These are phyloP conservation scores for Leccinum pellstonianum DNA, from an alignment of 768 basidiomycete species.

Conservation along the genomic window DNA sequence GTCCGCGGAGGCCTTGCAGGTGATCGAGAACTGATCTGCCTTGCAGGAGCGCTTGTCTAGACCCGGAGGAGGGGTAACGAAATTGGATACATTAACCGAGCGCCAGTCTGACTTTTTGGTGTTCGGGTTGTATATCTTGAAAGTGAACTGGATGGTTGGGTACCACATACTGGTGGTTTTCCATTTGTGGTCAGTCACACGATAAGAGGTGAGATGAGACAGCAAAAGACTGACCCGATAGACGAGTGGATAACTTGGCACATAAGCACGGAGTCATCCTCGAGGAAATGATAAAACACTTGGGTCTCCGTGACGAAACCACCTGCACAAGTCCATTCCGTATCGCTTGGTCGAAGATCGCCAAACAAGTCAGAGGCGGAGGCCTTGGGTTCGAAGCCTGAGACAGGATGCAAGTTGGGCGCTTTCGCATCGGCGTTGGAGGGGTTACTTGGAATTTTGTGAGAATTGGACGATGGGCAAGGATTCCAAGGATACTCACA, in stretches of 20 bases:
- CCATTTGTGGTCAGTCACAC: slow-evolving; percentile 11
- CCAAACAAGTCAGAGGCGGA: slow-evolving; percentile 65
- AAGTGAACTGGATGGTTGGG: slow-evolving; percentile 91
- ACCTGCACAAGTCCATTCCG: slow-evolving; percentile 76
- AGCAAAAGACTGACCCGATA: slow-evolving; percentile 64
- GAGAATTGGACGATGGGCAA: slow-evolving; percentile 8
- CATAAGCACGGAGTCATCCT: slow-evolving; percentile 77
- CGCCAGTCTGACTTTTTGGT: slow-evolving; percentile 80
- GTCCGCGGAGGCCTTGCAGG: slow-evolving; percentile 53
- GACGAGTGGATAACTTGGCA: slow-evolving; percentile 87
- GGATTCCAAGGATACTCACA: slow-evolving; percentile 50
- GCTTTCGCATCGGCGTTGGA: slow-evolving; percentile 62
- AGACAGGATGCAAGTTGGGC: slow-evolving; percentile 83
- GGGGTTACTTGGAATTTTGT: slow-evolving; percentile 42
- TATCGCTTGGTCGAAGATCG: slow-evolving; percentile 71
- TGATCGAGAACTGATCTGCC: slow-evolving; percentile 80
- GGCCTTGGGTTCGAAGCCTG: slow-evolving; percentile 43
- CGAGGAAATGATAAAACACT: slow-evolving; percentile 76
- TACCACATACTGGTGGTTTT: slow-evolving; percentile 71
- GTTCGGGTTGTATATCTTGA: slow-evolving; percentile 80
- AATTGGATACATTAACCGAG: slow-evolving; percentile 81
- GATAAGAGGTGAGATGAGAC: slow-evolving; percentile 8
- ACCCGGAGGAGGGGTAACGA: slow-evolving; percentile 68
- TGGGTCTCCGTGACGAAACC: slow-evolving; percentile 94
- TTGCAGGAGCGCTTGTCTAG: slow-evolving; percentile 87